Evolutionary conservation across 2,329 filamentous ascomycete genomes (phyloP).

Genomic region (Corinectria fuckeliana): DNA sequence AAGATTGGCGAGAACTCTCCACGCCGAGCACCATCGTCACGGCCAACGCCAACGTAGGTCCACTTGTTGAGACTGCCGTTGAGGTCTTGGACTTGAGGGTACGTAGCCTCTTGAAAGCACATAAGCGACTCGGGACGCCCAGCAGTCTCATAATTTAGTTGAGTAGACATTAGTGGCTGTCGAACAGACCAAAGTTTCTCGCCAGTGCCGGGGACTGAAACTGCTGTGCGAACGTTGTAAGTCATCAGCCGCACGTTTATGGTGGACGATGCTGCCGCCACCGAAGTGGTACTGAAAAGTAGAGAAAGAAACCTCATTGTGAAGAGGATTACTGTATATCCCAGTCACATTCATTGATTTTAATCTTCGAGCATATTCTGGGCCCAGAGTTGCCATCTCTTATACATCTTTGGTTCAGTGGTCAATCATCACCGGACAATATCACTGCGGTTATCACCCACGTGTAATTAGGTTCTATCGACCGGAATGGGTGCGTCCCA

Average conservation of each 20-base stretch:
- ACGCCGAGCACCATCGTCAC: slow-evolving; percentile 62
- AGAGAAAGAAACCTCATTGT: slow-evolving; percentile 29
- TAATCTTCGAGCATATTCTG: neutral
- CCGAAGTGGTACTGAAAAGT: slow-evolving; percentile 17
- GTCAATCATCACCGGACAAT: neutral
- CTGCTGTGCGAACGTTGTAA: slow-evolving; percentile 70
- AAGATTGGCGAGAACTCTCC: slow-evolving; percentile 76
- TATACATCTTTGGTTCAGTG: neutral
- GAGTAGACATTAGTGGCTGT: slow-evolving; percentile 56
- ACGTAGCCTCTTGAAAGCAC: slow-evolving; percentile 71
- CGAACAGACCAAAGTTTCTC: slow-evolving; percentile 65
- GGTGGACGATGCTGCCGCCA: slow-evolving; percentile 18
- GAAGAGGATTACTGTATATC: neutral
- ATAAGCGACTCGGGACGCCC: slow-evolving; percentile 58
- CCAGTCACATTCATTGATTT: neutral
- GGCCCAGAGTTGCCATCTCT: neutral
- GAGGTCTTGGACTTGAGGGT: slow-evolving; percentile 65
- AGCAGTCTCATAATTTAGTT: slow-evolving; percentile 58
- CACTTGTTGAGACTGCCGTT: slow-evolving; percentile 49
- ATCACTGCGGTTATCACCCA: neutral
- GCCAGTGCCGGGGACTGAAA: slow-evolving; percentile 52
- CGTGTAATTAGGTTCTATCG: neutral
- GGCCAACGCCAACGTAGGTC: slow-evolving; percentile 62
- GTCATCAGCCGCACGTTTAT: slow-evolving; percentile 60
- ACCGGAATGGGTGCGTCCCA: neutral